Evolutionary conservation across 2,329 filamentous ascomycete genomes (phyloP).

Genomic region (Paracamarosporium sp.): DNA sequence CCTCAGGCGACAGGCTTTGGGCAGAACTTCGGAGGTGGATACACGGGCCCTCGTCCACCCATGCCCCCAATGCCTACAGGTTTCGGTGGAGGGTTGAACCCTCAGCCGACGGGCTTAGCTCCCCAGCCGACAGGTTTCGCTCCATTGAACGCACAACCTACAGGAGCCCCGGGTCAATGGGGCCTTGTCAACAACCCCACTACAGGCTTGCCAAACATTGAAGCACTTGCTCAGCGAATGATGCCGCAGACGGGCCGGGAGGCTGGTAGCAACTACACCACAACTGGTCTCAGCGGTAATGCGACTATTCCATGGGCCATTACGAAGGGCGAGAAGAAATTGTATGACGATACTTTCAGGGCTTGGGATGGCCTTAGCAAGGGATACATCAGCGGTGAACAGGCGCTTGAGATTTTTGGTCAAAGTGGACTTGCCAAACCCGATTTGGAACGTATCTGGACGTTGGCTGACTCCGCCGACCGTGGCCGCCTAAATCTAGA

Average conservation of each 20-base stretch:
- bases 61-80: slow-evolving; percentile 78
- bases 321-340: slow-evolving; percentile 97
- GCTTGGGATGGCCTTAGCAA: slow-evolving; percentile 96
- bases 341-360: slow-evolving; percentile 93
- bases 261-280: slow-evolving; percentile 73
- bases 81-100: slow-evolving; percentile 30
- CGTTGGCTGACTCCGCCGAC: slow-evolving; percentile 89
- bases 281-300: slow-evolving; percentile 86
- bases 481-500: slow-evolving; percentile 94
- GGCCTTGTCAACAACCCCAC: slow-evolving; percentile 95
- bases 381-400: slow-evolving; percentile 88
- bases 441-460: slow-evolving; percentile 94
- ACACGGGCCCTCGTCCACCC: slow-evolving; percentile 78
- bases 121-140: slow-evolving; percentile 69
- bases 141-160: slow-evolving; percentile 88
- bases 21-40: slow-evolving; percentile 80
- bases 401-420: slow-evolving; percentile 95
- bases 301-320: slow-evolving; percentile 98
- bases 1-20: slow-evolving; percentile 59
- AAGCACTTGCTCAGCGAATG: slow-evolving; percentile 89
- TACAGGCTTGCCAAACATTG: slow-evolving; percentile 89
- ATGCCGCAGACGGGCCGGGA: slow-evolving; percentile 97
- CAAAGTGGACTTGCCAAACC: slow-evolving; percentile 92
- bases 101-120: slow-evolving; percentile 52
- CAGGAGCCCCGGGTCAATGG: slow-evolving; percentile 92